Percentiles rank a stretch among this genome's conserved stretches.
Conservation (phyloP, 768 basidiomycete species). For the Leucocoprinus birnbaumii region DNA sequence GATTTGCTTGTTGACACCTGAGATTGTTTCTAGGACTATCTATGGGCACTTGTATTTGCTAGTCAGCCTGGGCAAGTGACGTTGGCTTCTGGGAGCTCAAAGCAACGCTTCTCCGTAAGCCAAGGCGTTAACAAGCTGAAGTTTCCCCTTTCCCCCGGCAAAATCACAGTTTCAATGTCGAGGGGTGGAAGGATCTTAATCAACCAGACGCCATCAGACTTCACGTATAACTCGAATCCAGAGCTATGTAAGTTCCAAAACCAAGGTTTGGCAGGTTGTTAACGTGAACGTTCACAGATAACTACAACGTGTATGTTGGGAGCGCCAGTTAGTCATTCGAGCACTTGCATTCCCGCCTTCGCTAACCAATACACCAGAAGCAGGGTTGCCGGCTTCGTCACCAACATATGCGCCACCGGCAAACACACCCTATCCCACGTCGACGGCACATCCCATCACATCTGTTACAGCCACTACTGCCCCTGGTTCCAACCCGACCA, state of each 20-base stretch:
- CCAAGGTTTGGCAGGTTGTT: conserved; percentile 10
- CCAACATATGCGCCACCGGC: conserved; percentile 6
- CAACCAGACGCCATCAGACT: conserved; percentile 43
- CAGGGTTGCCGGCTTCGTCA: conserved; percentile 12
- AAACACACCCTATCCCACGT: not conserved
- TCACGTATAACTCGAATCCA: conserved; percentile 33
- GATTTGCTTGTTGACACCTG: not conserved
- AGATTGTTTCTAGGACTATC: conserved; percentile 38
- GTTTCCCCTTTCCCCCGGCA: conserved; percentile 50
- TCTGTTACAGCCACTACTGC: not conserved
- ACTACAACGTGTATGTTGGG: conserved; percentile 65
- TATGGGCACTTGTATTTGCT: conserved; percentile 67
- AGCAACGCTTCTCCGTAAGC: conserved; percentile 37
- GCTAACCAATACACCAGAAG: not conserved
- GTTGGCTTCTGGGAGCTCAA: conserved; percentile 40
- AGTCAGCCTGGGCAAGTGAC: conserved; percentile 50
- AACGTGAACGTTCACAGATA: conserved; percentile 33
- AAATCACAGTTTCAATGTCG: conserved; percentile 53
- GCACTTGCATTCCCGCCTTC: not conserved
- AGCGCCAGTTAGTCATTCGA: conserved; percentile 32
- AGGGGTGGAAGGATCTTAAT: conserved; percentile 49
- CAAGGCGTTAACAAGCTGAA: conserved; percentile 63
- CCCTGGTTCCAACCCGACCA: conserved; percentile 1
- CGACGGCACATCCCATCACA: not conserved
- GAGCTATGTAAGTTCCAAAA: conserved; percentile 29